Base-by-base conservation (phyloP, 2,329 filamentous ascomycete species). In the Xylariaceae sp. region DNA sequence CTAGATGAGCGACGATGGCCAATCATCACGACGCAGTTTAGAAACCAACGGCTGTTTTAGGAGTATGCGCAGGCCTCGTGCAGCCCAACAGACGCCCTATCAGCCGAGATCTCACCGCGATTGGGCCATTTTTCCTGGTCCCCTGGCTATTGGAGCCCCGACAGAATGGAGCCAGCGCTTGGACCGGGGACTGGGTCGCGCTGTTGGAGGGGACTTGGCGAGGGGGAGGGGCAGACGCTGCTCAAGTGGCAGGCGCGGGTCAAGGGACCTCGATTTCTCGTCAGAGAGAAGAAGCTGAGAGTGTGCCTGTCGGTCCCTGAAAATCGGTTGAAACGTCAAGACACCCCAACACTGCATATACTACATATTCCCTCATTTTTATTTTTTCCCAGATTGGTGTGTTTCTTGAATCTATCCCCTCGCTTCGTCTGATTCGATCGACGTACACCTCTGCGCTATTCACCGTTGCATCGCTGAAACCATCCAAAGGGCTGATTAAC, bases 31-130 rank as follows among this genome's bases (percentile, higher is more conserved):
- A 2, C 17, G 1, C 16, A 37, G 22, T 47, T 47, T 49, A 30
- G 31, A 45, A 41, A 45, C 13, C 29, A 30, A 29, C 41, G 42
- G 41, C 40, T 36, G 36, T 51, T 51, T 49, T 51, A 45, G 49
- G 46, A 38, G 40, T 38, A n/a, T 29, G 30, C 24, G 1, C 18
- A 9, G 26, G 13, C 30, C 13, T 17, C 30, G 16, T 32, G 13
- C 12, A 32, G 30, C 22, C 22, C 11, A 26, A 11, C 22, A 26
- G 22, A 11, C 22, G 22, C 22, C 22, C 22, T 26, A 11, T 6
- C 22, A 6, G 11, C 6, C 22, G 22, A 26, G 22, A n/a, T 26
- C 22, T 26, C 6, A 26, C 22, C 22, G 11, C 22, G 22, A 11
- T 26, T 26, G 22, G 22, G 22, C 22, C 22, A 26, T 26, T 26